A percentile compares a stretch with the other conserved stretches of the same genome.
Conservation (phyloP, 768 basidiomycete genomes). For the Multifurca ochricompacta region DNA sequence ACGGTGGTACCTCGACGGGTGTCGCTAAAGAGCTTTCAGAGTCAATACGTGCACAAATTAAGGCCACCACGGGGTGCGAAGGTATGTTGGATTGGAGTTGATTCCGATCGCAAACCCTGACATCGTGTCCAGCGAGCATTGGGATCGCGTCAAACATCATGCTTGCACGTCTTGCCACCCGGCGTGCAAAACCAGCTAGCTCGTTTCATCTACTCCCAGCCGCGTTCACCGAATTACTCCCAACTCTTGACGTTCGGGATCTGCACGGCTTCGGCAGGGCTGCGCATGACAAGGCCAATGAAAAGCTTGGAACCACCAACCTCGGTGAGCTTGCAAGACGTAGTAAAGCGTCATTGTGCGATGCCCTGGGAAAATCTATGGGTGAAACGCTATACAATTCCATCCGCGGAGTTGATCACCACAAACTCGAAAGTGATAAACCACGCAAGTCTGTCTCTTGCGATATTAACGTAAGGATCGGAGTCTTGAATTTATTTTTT, state of each 20-base stretch:
- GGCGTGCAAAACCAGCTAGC: slow-evolving; percentile 85
- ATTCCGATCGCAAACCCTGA: slow-evolving; percentile 1
- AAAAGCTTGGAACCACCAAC: slow-evolving; percentile 65
- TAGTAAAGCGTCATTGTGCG: slow-evolving; percentile 57
- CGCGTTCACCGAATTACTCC: slow-evolving; percentile 47
- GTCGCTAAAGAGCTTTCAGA: slow-evolving; percentile 76
- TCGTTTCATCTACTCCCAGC: slow-evolving; percentile 63
- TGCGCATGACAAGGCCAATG: slow-evolving; percentile 66
- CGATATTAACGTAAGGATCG: slow-evolving; percentile 78
- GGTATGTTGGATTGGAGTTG: slow-evolving; percentile 39
- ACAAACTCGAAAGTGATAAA: slow-evolving; percentile 74
- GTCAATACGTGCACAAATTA: slow-evolving; percentile 68
- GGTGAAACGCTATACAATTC: slow-evolving; percentile 85
- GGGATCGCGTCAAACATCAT: slow-evolving; percentile 90
- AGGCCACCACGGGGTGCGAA: slow-evolving; percentile 77
- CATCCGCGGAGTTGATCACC: slow-evolving; percentile 75
- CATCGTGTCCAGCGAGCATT: slow-evolving; percentile 59
- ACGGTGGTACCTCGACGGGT: slow-evolving; percentile 33
- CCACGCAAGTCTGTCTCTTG: slow-evolving; percentile 87
- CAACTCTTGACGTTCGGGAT: slow-evolving; percentile 66
- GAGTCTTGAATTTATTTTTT: background rate
- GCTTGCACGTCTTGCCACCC: slow-evolving; percentile 86
- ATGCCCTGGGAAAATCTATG: slow-evolving; percentile 67
- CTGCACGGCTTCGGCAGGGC: slow-evolving; percentile 84
- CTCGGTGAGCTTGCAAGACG: slow-evolving; percentile 62